Conservation (phyloP, 441 rosid species). For the Croton laevigatus region DNA sequence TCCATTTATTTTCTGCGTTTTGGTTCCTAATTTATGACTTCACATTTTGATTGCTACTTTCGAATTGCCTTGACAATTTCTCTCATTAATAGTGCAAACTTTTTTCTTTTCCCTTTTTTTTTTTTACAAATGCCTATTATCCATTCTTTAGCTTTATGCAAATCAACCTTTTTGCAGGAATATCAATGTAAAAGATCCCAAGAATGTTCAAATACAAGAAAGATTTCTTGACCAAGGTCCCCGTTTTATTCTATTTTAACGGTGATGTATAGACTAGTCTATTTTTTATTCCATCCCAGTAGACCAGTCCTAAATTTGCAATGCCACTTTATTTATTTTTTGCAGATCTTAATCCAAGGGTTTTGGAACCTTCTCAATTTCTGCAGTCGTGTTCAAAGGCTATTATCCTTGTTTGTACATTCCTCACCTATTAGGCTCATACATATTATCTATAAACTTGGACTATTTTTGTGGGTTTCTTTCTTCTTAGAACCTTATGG, state of each 20-base stretch:
- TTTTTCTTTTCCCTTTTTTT: background rate
- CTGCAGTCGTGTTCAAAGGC: constrained; percentile 55
- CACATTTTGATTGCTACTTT: too few relatives aligned
- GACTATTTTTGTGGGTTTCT: background rate
- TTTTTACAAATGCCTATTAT: background rate
- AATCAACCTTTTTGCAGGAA: constrained; percentile 44
- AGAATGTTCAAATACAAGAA: constrained; percentile 53
- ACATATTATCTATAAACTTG: background rate
- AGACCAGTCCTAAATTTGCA: background rate
- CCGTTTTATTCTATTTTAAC: background rate
- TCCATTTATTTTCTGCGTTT: background rate
- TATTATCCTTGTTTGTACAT: constrained; percentile 96
- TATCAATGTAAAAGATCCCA: constrained; percentile 43
- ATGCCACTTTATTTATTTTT: constrained; percentile 17
- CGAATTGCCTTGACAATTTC: background rate
- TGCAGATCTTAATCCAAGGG: constrained; percentile 47
- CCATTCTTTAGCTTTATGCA: background rate
- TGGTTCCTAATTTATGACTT: background rate
- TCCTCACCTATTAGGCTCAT: constrained; percentile 31
- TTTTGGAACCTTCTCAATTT: constrained; percentile 42
- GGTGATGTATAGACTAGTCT: background rate
- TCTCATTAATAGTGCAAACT: background rate
- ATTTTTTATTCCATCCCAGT: too few relatives aligned
- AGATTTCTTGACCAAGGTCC: constrained; percentile 54
- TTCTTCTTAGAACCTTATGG: background rate